phyloP scores from a whole-genome alignment of 2,329 filamentous ascomycete genomes.

The Cercospora nicotianae region DNA sequence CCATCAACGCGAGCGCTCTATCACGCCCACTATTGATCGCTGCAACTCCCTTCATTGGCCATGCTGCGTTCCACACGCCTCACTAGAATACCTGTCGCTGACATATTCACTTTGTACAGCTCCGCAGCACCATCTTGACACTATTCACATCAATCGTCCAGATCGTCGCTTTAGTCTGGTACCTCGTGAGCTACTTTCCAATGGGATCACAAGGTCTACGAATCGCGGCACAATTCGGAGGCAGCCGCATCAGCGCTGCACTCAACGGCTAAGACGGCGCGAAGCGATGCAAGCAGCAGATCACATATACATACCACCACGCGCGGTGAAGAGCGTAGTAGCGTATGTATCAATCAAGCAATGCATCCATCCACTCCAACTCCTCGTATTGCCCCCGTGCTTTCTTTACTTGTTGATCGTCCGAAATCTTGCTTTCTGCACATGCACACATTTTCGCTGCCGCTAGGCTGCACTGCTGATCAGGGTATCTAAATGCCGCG shows the following conservation, averaged over 20 bases:
- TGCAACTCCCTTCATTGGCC: background rate
- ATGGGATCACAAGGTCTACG: slow-evolving; percentile 90
- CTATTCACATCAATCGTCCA: slow-evolving; percentile 81
- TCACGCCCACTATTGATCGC: slow-evolving; percentile 7
- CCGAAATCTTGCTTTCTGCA: background rate
- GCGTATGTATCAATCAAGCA: slow-evolving; percentile 22
- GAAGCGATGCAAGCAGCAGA: slow-evolving; percentile 3
- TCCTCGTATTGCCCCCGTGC: background rate
- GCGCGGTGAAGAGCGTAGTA: background rate
- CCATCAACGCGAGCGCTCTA: background rate
- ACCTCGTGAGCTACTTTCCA: slow-evolving; percentile 94
- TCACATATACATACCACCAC: slow-evolving; percentile 1
- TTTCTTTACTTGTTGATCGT: background rate
- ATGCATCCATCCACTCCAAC: background rate
- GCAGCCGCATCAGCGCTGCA: slow-evolving; percentile 74
- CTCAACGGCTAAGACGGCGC: slow-evolving; percentile 6
- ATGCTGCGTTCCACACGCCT: background rate
- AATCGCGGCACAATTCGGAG: slow-evolving; percentile 82
- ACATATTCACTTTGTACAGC: slow-evolving; percentile 51
- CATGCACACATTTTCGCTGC: background rate
- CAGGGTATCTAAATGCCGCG: background rate
- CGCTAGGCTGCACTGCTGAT: background rate
- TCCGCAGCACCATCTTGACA: slow-evolving; percentile 81
- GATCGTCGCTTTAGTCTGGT: slow-evolving; percentile 82
- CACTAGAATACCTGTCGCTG: slow-evolving; percentile 8